Base-by-base conservation (phyloP, 2,329 filamentous ascomycete species). In the Capronia epimyces region DNA sequence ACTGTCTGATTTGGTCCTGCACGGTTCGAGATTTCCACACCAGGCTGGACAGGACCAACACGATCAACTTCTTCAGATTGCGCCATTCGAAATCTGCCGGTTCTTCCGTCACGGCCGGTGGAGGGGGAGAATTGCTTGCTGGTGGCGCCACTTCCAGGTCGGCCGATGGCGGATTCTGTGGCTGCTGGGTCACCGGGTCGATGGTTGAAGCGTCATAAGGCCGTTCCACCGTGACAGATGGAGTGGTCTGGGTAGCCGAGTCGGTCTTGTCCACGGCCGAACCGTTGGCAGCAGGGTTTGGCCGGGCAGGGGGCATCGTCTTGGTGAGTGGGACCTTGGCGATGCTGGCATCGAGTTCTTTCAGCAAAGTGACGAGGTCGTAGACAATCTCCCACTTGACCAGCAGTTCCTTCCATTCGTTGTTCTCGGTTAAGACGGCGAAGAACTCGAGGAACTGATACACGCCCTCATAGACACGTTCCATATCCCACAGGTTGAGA, bases 401-500 rank as follows among this genome's bases (percentile, higher is more conserved):
- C 32, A 97, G 78, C 56, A 94, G 84, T 36, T 82, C 79, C 56
- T 94, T 87, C 74, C 89, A 89, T 44, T 88, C 84, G 37, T 84
- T 78, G 62, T 91, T 86, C 64, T 95, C 90, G 0, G 88, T 89
- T 22, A 95, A 80, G 0, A 93, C 90, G 13, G 86, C 89, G 47
- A 96, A 86, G 66, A 97, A 95, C 62, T 96, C 90, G 1, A 97
- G 80, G 64, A 95, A 95, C 67, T 96, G 90, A 45, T 90, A 89
- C 1, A 97, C 81, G 0, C 91, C 91, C 64, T 97, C 91, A 66
- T 95, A 95, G 52, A 94, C 91, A 12, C 91, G 82, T 66, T 97
- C 91, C 86, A 97, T 95, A 63, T 97, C 91, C 91, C 91, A 97
- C 41, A 89, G 79, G 62, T 97, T 94, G 1, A 96, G 83, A 0